Conservation (phyloP, 768 basidiomycete genomes). For the Fistulinella prunicolor region DNA sequence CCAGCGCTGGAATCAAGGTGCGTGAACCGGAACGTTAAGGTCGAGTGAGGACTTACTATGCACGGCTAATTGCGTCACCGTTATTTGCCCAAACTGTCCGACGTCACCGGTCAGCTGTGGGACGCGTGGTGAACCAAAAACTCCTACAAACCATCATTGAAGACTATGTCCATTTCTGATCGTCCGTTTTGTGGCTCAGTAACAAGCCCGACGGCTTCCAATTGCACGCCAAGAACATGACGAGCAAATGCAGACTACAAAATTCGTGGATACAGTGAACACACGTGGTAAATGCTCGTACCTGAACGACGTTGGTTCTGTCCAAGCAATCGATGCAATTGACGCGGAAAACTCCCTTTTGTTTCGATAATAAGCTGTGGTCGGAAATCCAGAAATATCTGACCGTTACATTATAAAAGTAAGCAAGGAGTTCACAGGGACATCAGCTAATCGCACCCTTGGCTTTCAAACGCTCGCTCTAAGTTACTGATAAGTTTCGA, state of each 20-base stretch:
- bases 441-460: slow-evolving; percentile 54
- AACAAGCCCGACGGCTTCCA: slow-evolving; percentile 68
- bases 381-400: slow-evolving; percentile 86
- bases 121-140: neutral
- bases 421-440: neutral
- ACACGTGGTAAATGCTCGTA: slow-evolving; percentile 25
- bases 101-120: neutral
- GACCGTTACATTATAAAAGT: slow-evolving; percentile 1
- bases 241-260: slow-evolving; percentile 87
- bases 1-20: slow-evolving; percentile 64
- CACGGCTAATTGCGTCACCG: slow-evolving; percentile 89
- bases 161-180: slow-evolving; percentile 65
- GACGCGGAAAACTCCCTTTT: slow-evolving; percentile 83
- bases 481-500: slow-evolving; percentile 69
- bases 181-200: slow-evolving; percentile 51
- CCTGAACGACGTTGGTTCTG: slow-evolving; percentile 92
- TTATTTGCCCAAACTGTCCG: slow-evolving; percentile 93
- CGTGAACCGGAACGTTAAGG: neutral
- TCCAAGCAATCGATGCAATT: slow-evolving; percentile 98
- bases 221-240: slow-evolving; percentile 70
- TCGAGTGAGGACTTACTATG: slow-evolving; percentile 55
- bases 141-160: slow-evolving; percentile 66
- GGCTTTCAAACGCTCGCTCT: slow-evolving; percentile 70
- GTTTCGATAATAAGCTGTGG: slow-evolving; percentile 65
- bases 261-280: slow-evolving; percentile 6